Percentiles rank a stretch among this genome's conserved stretches.
These are phyloP conservation scores for Yamadazyma kanchanaburiensis DNA, from an alignment of 1,139 yeast genomes.

Conservation along the genomic window DNA sequence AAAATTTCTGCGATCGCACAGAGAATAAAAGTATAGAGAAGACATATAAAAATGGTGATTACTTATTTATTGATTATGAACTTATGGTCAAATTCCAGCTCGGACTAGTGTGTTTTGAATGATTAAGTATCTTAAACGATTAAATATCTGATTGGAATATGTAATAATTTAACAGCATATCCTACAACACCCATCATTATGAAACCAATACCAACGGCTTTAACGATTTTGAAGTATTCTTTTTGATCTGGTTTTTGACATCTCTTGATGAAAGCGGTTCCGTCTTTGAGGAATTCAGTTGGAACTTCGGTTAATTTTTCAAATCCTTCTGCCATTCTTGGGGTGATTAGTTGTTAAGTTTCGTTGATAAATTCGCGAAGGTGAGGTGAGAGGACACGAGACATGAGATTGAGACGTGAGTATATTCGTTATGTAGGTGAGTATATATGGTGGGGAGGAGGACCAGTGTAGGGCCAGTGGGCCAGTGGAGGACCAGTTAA, in stretches of 20 bases:
- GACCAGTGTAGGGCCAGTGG: no score
- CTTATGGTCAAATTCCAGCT: no score
- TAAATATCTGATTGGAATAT: constrained; percentile 95
- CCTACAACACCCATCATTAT: constrained; percentile 98
- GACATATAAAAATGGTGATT: neutral
- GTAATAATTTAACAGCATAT: constrained; percentile 88
- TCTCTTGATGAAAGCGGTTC: constrained; percentile 80
- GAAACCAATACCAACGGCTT: constrained; percentile 97
- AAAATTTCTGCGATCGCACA: neutral
- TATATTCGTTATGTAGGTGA: no score
- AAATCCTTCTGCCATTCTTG: constrained; percentile 64
- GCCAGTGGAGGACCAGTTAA: neutral
- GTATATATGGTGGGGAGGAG: no score
- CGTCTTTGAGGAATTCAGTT: constrained; percentile 86
- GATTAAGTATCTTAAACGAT: constrained; percentile 73
- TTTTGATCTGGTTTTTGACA: constrained; percentile 91
- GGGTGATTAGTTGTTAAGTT: no score
- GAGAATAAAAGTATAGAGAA: neutral
- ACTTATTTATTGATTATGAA: no score
- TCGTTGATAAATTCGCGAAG: no score
- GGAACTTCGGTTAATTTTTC: constrained; percentile 90
- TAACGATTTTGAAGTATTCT: constrained; percentile 83
- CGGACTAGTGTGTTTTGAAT: no score
- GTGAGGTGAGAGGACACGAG: no score
- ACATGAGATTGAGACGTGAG: no score